Evolutionary conservation across 129 eudicot species (phyloP), one percentile per base, ranked within the genome.

Genomic region (Deinandra increscens): DNA sequence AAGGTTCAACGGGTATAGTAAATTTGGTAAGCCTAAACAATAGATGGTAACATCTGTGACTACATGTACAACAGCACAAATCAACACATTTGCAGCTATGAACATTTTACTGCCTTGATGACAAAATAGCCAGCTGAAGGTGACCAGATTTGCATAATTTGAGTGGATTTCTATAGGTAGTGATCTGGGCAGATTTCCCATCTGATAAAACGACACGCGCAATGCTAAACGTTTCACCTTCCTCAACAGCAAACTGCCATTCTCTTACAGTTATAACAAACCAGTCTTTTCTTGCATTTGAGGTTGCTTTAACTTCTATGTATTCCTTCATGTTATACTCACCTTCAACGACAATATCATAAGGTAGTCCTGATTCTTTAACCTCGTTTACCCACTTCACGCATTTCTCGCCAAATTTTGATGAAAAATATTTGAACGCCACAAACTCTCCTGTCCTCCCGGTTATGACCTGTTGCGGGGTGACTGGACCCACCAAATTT

Each of bases 281-380:
- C 97, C 94, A 90, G 15, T 82, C 85, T 76, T 84, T 90, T 18
- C 67, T 76, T 17, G 70, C 78, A 60, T 75, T 80, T 70, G 72
- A 68, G 6, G 95, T 87, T 18, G 95, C 80, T 74, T 90, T 90
- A 5, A 90, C 97, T 76, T 90, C 97, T 7, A 90, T 79, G 65
- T 78, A 90, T 73, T 89, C 94, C 74, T 46, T 64, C 23, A 48
- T 73, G 43, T 38, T 67, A 15, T 79, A 88, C 19, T 82, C 61
- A 5, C 62, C 81, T 51, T 66, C 82, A 45, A 82, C 37, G 8
- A 80, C 51, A 60, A 87, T 76, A 78, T 90, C 97, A 64, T 83
- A 90, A 1, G 95, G 97, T 44, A 84, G 53, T 42, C 97, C 95
- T 0, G 87, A 79, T 71, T 89, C 96, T 19, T 66, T 81, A 11